Evolutionary conservation across 768 basidiomycete species (phyloP).

Genomic region (Lactifluus piperatus): DNA sequence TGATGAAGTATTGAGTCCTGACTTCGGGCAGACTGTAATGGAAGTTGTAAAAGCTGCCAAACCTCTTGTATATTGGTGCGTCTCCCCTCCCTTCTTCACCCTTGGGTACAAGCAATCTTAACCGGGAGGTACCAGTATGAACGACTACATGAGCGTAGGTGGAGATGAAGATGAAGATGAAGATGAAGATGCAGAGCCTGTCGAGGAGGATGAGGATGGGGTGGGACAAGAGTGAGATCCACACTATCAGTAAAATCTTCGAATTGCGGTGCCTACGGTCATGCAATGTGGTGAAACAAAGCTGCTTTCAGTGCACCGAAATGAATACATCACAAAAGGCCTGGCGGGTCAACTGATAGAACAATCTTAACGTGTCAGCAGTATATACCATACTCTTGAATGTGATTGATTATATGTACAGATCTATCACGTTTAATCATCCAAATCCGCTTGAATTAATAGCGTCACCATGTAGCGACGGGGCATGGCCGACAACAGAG

Average conservation of each 20-base stretch:
- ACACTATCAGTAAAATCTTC: not conserved
- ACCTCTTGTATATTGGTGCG: constrained; percentile 33
- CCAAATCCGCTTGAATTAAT: no score
- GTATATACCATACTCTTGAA: not conserved
- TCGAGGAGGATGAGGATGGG: constrained; percentile 2
- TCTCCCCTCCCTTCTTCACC: not conserved
- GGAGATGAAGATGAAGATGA: constrained; percentile 11
- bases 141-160: constrained; percentile 18
- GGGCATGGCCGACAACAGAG: constrained; percentile 17
- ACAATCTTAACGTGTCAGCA: not conserved
- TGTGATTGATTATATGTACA: not conserved
- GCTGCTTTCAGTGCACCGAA: not conserved
- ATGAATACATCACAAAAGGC: not conserved
- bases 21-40: constrained; percentile 33
- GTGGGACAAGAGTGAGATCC: not conserved
- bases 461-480: no score
- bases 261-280: not conserved
- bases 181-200: not conserved
- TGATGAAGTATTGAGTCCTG: constrained; percentile 32
- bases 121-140: constrained; percentile 9
- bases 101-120: not conserved
- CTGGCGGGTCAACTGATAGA: no score
- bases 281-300: not conserved
- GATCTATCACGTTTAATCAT: not conserved
- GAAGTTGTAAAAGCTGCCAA: constrained; percentile 29